These are phyloP conservation scores for Trypanosoma congolense DNA, from an alignment of 208 protist species.

Conservation along the genomic window DNA sequence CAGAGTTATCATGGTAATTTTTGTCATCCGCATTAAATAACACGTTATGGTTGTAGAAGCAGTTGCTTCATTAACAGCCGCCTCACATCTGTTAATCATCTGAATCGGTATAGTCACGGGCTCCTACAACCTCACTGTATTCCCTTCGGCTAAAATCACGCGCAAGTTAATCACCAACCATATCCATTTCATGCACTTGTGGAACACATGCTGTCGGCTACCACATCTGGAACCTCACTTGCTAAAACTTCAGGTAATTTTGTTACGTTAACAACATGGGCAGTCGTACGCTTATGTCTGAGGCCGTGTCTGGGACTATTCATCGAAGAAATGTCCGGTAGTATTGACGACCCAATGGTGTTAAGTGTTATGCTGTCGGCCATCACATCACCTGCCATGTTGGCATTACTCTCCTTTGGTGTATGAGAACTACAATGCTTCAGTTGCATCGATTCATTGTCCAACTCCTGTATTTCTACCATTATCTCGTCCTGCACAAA, in stretches of 20 bases:
- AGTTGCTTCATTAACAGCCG: no score
- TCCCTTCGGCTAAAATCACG: no score
- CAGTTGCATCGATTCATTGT: slow-evolving; percentile 2
- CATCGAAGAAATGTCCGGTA: not conserved
- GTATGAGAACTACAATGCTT: not conserved
- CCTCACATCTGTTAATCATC: no score
- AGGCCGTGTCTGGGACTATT: not conserved
- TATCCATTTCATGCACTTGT: not conserved
- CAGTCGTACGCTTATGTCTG: not conserved
- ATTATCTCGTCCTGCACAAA: slow-evolving; percentile 14
- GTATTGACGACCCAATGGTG: not conserved
- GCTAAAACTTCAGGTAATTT: slow-evolving; percentile 8
- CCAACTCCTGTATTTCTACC: slow-evolving; percentile 9
- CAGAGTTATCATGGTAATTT: no score
- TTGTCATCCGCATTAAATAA: no score
- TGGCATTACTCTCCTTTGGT: not conserved
- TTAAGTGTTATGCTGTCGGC: not conserved
- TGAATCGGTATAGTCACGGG: no score
- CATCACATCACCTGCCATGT: not conserved
- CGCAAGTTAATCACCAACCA: no score
- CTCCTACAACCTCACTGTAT: no score
- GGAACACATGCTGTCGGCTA: not conserved
- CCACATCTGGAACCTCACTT: slow-evolving; percentile 7
- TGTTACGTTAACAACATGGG: not conserved
- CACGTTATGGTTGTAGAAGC: no score